Evolutionary conservation across 2,329 filamentous ascomycete species (phyloP), one percentile per base, ranked within the genome.

Genomic region (Chalara sp.): DNA sequence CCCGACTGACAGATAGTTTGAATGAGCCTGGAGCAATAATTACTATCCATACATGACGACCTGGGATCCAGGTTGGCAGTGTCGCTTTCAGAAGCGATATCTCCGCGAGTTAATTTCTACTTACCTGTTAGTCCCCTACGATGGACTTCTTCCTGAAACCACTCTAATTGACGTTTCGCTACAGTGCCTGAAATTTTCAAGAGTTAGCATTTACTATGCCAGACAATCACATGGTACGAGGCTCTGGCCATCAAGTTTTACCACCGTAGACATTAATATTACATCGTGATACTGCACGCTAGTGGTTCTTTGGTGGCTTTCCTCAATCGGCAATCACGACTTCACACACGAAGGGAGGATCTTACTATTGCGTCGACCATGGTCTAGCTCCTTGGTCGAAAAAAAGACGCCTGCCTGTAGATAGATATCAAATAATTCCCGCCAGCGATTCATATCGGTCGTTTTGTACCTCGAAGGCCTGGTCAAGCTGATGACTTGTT

Each of bases 341-440:
- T 21, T 21, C 21, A 21, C 21, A 21, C 21, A 21, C 21, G 3
- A 21, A 21, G 21, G 21, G 21, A 21, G 21, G 21, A 21, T 21
- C 21, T 21, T 21, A 21, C 84, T 85, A 47, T 79, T 78, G 47
- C 88, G 77, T 2, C 79, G 75, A 11, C 87, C 86, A 51, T 85
- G 82, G 56, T 88, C 83, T 32, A 70, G 69, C 65, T 95, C 89
- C 32, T 81, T 79, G 0, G 84, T 86, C 1, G 87, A 89, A 65
- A 93, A 93, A 70, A 95, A 95, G 32, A 95, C 76, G 49, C 85
- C 80, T 6, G 85, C 84, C 50, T 93, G 84, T 10, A 91, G 70
- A 62, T 95, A 95, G 0, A 92, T 70, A 53, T 89, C 83, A 61
- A 95, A 92, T 56, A 95, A 83, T 57, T 85, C 78, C 46, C 89